phyloP scores from a whole-genome alignment of 768 basidiomycete genomes.

The Auricularia sp. region DNA sequence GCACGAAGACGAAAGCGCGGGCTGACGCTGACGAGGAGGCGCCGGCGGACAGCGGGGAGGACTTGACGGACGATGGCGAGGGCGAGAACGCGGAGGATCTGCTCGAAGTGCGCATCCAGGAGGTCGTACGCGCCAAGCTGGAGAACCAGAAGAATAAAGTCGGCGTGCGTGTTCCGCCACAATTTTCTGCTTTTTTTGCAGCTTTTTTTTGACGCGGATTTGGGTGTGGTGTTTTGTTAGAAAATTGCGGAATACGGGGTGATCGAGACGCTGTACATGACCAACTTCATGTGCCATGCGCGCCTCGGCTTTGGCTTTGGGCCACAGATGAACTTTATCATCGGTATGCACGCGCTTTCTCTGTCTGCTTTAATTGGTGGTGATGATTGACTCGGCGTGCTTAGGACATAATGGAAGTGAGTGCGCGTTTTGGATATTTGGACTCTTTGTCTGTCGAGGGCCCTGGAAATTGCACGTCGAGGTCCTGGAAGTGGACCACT shows the following conservation, averaged over 20 bases:
- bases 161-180: background rate
- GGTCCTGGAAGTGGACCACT: too few species aligned
- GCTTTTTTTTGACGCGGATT: background rate
- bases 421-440: slow-evolving; percentile 19
- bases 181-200: background rate
- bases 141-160: background rate
- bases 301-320: slow-evolving; percentile 77
- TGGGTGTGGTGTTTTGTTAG: slow-evolving; percentile 27
- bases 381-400: slow-evolving; percentile 4
- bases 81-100: background rate
- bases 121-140: background rate
- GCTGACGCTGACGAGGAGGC: background rate
- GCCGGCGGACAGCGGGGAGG: background rate
- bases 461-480: too few species aligned
- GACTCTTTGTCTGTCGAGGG: too few species aligned
- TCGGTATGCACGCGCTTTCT: slow-evolving; percentile 39
- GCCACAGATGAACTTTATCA: slow-evolving; percentile 94
- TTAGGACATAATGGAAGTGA: slow-evolving; percentile 85
- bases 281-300: slow-evolving; percentile 95
- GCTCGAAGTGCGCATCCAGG: background rate
- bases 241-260: slow-evolving; percentile 78
- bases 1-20: too few species aligned
- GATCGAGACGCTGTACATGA: slow-evolving; percentile 75
- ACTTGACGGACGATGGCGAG: background rate
- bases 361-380: too few species aligned